Percentiles rank a stretch among this genome's conserved stretches.
Conservation (phyloP, 2,329 filamentous ascomycete species). For the Cytospora piceae region DNA sequence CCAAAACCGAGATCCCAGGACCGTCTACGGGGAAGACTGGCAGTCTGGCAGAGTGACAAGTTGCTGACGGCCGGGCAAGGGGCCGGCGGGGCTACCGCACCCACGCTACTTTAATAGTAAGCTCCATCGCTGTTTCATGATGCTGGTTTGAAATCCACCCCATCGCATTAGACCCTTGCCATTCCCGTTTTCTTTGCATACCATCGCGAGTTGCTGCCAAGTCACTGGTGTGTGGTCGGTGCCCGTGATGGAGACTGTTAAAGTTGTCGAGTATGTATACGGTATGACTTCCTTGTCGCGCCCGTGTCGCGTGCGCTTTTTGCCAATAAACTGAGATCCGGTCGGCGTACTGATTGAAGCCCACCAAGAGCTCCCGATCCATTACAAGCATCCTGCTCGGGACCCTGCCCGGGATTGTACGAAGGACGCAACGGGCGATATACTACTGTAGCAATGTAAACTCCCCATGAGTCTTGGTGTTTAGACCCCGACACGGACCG, state of each 20-base stretch:
- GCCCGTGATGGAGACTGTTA: neutral
- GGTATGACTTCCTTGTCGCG: neutral
- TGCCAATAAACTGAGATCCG: neutral
- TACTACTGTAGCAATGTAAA: neutral
- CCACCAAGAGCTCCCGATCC: constrained; percentile 4
- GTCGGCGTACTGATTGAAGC: constrained; percentile 8
- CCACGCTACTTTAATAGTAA: constrained; percentile 28
- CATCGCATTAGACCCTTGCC: constrained; percentile 26
- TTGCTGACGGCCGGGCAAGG: neutral
- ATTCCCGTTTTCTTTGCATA: constrained; percentile 11
- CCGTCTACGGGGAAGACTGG: constrained; percentile 24
- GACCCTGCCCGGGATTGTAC: too few relatives aligned
- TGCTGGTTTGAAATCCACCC: constrained; percentile 18
- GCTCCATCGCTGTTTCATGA: constrained; percentile 32
- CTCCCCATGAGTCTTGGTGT: constrained; percentile 11
- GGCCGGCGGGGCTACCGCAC: constrained; percentile 21
- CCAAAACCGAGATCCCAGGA: constrained; percentile 16
- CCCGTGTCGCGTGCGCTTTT: neutral
- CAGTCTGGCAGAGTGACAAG: too few relatives aligned
- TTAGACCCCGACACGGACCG: constrained; percentile 19
- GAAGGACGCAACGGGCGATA: neutral
- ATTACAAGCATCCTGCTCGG: constrained; percentile 13
- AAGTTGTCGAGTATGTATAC: neutral
- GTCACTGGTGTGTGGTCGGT: constrained; percentile 14
- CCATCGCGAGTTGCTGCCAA: constrained; percentile 21